Percentiles rank a stretch among this genome's conserved stretches.
Evolutionary conservation across 2,329 filamentous ascomycete species (phyloP).

Genomic region (Pseudogymnoascus sp.): DNA sequence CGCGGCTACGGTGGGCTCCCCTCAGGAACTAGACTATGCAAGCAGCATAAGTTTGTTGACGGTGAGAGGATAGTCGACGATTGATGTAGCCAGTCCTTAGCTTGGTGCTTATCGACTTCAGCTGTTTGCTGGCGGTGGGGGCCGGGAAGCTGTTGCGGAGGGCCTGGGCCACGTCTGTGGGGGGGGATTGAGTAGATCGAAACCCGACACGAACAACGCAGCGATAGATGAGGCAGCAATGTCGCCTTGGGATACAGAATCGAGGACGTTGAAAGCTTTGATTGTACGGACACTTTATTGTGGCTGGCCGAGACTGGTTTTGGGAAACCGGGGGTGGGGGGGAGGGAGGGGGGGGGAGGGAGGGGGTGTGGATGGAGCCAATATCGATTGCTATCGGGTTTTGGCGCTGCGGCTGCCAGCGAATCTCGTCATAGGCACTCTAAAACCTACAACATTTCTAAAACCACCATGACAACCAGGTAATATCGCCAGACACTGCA

Average conservation of each 20-base stretch:
- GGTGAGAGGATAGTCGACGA: neutral
- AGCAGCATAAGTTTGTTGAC: neutral
- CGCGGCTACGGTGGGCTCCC: conserved; percentile 5
- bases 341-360: neutral
- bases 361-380: conserved; percentile 1
- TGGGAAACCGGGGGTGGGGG: conserved; percentile 1
- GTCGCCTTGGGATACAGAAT: neutral
- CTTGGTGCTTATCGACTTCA: conserved; percentile 6
- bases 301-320: neutral
- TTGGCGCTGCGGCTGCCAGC: neutral
- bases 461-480: neutral
- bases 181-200: neutral
- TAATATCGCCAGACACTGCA: neutral
- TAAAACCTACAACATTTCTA: neutral
- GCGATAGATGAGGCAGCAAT: conserved; percentile 4
- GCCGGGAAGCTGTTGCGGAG: conserved; percentile 1
- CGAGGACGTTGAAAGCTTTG: neutral
- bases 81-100: neutral
- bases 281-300: neutral
- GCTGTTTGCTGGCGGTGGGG: conserved; percentile 3
- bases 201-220: conserved; percentile 6
- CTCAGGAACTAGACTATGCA: neutral
- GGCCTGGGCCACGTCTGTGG: neutral
- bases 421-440: neutral
- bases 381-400: conserved; percentile 2